A percentile compares a stretch with the other conserved stretches of the same genome.
Conservation (phyloP, 495 filamentous ascomycete species). For the Tuber melanosporum region DNA sequence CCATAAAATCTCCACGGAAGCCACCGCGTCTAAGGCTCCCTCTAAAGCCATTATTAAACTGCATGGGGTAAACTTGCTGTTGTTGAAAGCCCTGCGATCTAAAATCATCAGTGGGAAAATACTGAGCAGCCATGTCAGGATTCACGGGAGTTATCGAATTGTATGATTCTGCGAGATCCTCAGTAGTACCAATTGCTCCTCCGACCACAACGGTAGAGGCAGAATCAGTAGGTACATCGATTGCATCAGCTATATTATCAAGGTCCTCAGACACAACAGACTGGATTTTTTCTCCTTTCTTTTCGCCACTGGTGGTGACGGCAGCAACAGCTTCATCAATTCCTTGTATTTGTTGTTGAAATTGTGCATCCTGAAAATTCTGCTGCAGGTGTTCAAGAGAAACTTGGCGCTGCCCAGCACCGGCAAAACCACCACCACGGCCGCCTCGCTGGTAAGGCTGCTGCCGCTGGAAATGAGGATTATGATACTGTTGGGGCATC, state of each 20-base stretch:
- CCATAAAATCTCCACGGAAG: conserved; percentile 30
- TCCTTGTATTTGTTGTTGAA: conserved; percentile 40
- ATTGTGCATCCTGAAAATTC: conserved; percentile 37
- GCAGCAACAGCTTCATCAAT: conserved; percentile 41
- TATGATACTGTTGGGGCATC: conserved; percentile 43
- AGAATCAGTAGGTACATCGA: conserved; percentile 40
- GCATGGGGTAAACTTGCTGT: conserved; percentile 19
- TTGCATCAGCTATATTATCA: conserved; percentile 40
- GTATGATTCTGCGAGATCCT: conserved; percentile 33
- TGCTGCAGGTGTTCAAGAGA: conserved; percentile 38
- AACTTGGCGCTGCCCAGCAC: conserved; percentile 31
- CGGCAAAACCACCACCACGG: conserved; percentile 37
- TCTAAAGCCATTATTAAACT: conserved; percentile 28
- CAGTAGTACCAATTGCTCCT: conserved; percentile 20
- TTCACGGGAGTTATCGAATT: conserved; percentile 32
- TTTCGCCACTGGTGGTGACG: conserved; percentile 38
- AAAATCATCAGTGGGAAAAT: conserved; percentile 38
- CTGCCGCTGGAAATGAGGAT: conserved; percentile 43
- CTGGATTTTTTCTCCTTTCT: conserved; percentile 41
- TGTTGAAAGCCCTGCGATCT: conserved; percentile 30
- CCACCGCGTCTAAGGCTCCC: conserved; percentile 29
- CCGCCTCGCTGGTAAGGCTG: conserved; percentile 40
- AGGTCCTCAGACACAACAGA: conserved; percentile 38
- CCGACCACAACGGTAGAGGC: conserved; percentile 35
- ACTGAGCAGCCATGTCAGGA: conserved; percentile 35